These are phyloP conservation scores for Apiosordaria backusii DNA, from an alignment of 495 filamentous ascomycete genomes.

Conservation along the genomic window DNA sequence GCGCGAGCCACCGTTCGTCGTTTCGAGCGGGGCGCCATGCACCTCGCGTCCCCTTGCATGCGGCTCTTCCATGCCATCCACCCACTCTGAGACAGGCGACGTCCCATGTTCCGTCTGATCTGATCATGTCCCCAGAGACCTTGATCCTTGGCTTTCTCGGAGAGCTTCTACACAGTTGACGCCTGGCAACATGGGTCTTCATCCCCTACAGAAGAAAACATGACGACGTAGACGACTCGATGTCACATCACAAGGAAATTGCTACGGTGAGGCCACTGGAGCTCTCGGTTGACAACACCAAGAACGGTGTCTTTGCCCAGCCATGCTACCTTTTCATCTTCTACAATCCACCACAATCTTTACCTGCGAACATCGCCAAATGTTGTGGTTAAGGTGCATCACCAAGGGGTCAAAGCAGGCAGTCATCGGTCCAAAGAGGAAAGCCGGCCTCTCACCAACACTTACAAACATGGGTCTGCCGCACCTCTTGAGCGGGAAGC, in stretches of 20 bases:
- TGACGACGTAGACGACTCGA: neutral
- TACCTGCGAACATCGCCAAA: neutral
- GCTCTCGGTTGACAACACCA: too few species aligned
- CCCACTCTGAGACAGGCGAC: conserved; percentile 27
- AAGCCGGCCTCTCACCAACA: conserved; percentile 1
- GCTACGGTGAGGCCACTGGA: neutral
- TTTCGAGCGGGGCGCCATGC: neutral
- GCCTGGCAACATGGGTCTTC: too few species aligned
- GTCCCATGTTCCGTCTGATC: conserved; percentile 39
- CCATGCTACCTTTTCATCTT: neutral
- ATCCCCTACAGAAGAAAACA: too few species aligned
- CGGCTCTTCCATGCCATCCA: conserved; percentile 27
- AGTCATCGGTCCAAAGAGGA: conserved; percentile 10
- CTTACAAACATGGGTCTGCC: conserved; percentile 13
- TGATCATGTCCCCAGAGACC: conserved; percentile 11
- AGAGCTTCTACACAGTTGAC: too few species aligned
- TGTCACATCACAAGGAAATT: neutral
- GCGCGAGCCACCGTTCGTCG: neutral
- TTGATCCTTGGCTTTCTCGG: too few species aligned
- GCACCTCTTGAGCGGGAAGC: conserved; percentile 1
- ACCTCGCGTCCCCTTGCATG: conserved; percentile 18
- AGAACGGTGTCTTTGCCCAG: too few species aligned
- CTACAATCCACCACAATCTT: neutral
- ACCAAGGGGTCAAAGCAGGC: conserved; percentile 8
- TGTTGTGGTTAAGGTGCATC: neutral